Percentiles rank a stretch among this genome's conserved stretches.
phyloP scores from a whole-genome alignment of 2,329 filamentous ascomycete species.

The Colletotrichum coccodes region DNA sequence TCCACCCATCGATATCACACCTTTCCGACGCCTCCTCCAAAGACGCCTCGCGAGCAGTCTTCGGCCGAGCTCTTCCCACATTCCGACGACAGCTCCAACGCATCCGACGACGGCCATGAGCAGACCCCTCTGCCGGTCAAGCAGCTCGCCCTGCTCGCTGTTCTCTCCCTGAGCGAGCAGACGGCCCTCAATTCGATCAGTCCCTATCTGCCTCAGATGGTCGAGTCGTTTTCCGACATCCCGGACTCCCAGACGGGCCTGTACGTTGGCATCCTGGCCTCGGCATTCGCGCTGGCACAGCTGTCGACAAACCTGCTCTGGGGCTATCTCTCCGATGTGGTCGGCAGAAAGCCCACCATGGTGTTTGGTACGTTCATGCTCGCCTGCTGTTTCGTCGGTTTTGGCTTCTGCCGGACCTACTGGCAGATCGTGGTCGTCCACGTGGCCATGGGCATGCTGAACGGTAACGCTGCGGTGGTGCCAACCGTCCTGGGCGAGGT shows the following conservation, averaged over 20 bases:
- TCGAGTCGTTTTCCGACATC: conserved; percentile 84
- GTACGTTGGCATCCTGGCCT: conserved; percentile 91
- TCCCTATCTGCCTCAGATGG: conserved; percentile 95
- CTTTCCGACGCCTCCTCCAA: conserved; percentile 80
- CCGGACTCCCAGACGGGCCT: conserved; percentile 77
- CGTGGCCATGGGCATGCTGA: conserved; percentile 89
- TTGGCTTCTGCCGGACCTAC: conserved; percentile 85
- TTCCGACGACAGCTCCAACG: conserved; percentile 38
- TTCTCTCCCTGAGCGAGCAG: conserved; percentile 93
- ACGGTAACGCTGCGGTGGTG: conserved; percentile 94
- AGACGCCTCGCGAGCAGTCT: conserved; percentile 66
- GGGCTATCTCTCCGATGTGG: conserved; percentile 83
- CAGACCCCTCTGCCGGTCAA: conserved; percentile 82
- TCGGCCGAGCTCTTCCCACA: conserved; percentile 41
- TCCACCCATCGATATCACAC: conserved; percentile 78
- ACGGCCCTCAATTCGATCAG: conserved; percentile 97
- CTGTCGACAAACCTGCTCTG: conserved; percentile 92
- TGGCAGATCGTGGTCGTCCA: conserved; percentile 90
- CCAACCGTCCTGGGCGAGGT: conserved; percentile 95
- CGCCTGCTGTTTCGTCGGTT: conserved; percentile 82
- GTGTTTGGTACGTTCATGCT: conserved; percentile 85
- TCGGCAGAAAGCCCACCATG: conserved; percentile 86
- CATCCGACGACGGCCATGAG: conserved; percentile 50
- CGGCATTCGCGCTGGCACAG: conserved; percentile 91
- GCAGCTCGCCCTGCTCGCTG: conserved; percentile 85